These are phyloP conservation scores for Suillus sp. DNA, from an alignment of 768 basidiomycete genomes.

Conservation along the genomic window DNA sequence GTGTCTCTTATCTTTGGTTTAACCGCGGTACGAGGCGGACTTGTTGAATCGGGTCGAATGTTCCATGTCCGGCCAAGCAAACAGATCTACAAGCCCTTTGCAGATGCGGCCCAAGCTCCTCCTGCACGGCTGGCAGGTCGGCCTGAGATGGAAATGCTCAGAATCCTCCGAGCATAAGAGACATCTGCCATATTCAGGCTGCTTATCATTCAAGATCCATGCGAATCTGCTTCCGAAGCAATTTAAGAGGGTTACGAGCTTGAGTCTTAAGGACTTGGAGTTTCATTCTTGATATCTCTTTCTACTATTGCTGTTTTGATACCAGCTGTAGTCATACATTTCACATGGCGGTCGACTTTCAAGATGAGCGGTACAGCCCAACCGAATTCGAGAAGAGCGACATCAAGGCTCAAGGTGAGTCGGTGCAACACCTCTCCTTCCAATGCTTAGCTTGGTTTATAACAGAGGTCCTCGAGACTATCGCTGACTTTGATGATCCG, in stretches of 20 bases:
- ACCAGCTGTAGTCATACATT: background rate
- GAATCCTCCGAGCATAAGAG: slow-evolving; percentile 3
- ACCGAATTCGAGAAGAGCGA: slow-evolving; percentile 21
- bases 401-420: slow-evolving; percentile 17
- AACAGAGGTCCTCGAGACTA: slow-evolving; percentile 8
- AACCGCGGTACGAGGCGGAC: background rate
- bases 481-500: slow-evolving; percentile 37
- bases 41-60: background rate
- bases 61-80: background rate
- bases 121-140: too few species aligned
- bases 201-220: slow-evolving; percentile 13
- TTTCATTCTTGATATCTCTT: background rate
- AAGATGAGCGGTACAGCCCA: slow-evolving; percentile 8
- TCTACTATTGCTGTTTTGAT: background rate
- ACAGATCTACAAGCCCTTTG: slow-evolving; percentile 1
- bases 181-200: background rate
- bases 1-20: background rate
- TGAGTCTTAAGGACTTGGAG: background rate
- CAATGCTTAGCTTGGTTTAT: slow-evolving; percentile 6
- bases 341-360: slow-evolving; percentile 20
- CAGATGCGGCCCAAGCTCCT: background rate
- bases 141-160: background rate
- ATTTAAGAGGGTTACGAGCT: background rate
- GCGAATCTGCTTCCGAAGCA: slow-evolving; percentile 8
- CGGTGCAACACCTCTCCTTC: background rate